Evolutionary conservation across 805 yeast species (phyloP), one percentile per base, ranked within the genome.

Genomic region (Suhomyces emberorum): DNA sequence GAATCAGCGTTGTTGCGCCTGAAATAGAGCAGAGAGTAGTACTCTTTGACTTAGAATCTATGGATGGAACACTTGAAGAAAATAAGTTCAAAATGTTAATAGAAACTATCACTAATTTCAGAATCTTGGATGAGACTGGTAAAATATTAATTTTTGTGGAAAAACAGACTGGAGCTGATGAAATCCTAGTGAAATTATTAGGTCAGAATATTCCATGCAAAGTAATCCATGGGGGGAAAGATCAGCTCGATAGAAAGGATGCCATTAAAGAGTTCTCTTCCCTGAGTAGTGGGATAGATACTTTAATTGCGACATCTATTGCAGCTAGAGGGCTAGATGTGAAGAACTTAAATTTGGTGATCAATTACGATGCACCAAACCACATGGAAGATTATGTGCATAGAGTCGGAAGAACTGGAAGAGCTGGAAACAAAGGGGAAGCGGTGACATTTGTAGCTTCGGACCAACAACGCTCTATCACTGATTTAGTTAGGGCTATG

Each of bases 271-370:
- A 79, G 34, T 93, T 91, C 58, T 58, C 69, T 2, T 44, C 48
- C 3, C 73, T 76, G 38, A 65, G 57, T 5, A 83, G 87, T 10
- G 68, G 70, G 0, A 62, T 78, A 3, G 75, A 78, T 37, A 76
- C 88, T 1, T 63, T 93, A 32, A 76, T 93, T 18, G 96, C 97
- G 6, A 93, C 98, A 0, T 93, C 96, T 2, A 84, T 93, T 17
- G 88, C 97, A 2, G 96, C 98, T 0, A 71, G 98, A 43, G 98
- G 98, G 0, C 65, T 93, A 16, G 97, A 93, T 60, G 96, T 93
- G n/a, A 84, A 88, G 35, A 83, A 81, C 15, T 72, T 91, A 17
- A 79, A 79, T 39, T 57, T 89, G 29, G 98, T 93, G 2, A 67
- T 93, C 5, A 85, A 93, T 44, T 62, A 52, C 42, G 75, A 70